These are phyloP conservation scores for Cutaneotrichosporon spelunceum DNA, from an alignment of 1,284 basidiomycete genomes.

Conservation along the genomic window DNA sequence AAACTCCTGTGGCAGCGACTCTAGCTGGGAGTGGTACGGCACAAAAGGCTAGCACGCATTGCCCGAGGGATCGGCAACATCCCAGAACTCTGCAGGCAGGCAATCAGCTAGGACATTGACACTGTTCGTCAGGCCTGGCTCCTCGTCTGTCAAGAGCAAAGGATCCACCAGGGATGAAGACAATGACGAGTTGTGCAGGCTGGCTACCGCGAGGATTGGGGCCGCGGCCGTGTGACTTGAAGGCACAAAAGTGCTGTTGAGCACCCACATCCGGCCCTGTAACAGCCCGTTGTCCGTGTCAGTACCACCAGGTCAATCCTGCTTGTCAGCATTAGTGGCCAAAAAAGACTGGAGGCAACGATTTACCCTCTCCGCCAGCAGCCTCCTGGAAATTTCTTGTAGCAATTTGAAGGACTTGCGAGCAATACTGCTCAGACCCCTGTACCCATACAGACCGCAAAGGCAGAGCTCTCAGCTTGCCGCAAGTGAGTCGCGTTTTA, in stretches of 20 bases:
- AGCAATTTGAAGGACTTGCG: neutral
- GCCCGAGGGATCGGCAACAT: neutral
- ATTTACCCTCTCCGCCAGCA: slow-evolving; percentile 3
- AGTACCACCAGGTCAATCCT: neutral
- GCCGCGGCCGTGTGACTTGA: too few species aligned
- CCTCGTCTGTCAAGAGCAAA: neutral
- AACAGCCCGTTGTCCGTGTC: neutral
- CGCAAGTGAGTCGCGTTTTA: neutral
- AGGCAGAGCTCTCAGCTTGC: slow-evolving; percentile 2
- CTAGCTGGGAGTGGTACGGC: slow-evolving; percentile 1
- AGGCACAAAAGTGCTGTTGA: neutral
- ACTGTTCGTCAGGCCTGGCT: neutral
- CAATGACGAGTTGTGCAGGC: neutral
- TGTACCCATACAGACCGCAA: neutral
- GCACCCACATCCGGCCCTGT: slow-evolving; percentile 1
- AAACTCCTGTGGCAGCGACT: neutral
- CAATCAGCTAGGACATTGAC: neutral
- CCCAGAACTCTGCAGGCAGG: neutral
- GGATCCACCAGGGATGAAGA: neutral
- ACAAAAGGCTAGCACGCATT: neutral
- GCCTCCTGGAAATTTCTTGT: slow-evolving; percentile 1
- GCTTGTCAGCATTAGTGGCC: neutral
- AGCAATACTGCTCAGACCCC: neutral
- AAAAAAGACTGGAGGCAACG: neutral
- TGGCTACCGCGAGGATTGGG: too few species aligned